Base-by-base conservation (phyloP, 345 rosid genomes). In the Rhizophora apiculata region DNA sequence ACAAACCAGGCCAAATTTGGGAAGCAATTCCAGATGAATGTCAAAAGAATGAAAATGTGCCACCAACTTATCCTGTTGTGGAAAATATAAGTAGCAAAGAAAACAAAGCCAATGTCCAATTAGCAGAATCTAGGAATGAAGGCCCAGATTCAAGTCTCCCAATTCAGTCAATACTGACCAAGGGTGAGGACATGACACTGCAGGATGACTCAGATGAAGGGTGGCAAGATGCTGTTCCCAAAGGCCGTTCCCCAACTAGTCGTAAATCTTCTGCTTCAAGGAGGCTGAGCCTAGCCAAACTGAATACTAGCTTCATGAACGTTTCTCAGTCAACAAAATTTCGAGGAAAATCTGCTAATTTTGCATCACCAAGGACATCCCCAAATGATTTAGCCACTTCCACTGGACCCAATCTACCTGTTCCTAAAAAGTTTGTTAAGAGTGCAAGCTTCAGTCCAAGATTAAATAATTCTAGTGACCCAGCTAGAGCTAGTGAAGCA, bases 221-320 rank as follows among this genome's bases (percentile, higher is more conserved):
- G 72, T 95, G 99, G 99, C 99, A 95, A 84, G 96, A 95, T 88
- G 97, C 99, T 75, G 94, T 87, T 63, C 91, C 95, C 3, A 95
- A 88, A 86, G 84, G 92, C 29, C 99, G 97, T 48, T 80, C 87
- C 69, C 95, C 84, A 59, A 67, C 91, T 54, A 80, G 81, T 77
- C 93, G 97, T 66, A 88, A 87, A 76, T 76, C 82, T 70, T 82
- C 86, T 66, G 76, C 82, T 79, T 83, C 88, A 68, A 85, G 82
- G 76, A 89, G 93, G 69, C 96, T 93, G 52, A 88, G 88, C 78
- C 80, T 95, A 24, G 96, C 93, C 39, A 95, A 92, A 82, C 81
- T 95, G 60, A 92, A 88, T 72, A 92, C 99, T 11, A 89, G 86
- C 86, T 95, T 91, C 68, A 82, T 79, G 75, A 91, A 85, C 65